These are phyloP conservation scores for Wakefieldia striispora DNA, from an alignment of 768 basidiomycete species.

Conservation along the genomic window DNA sequence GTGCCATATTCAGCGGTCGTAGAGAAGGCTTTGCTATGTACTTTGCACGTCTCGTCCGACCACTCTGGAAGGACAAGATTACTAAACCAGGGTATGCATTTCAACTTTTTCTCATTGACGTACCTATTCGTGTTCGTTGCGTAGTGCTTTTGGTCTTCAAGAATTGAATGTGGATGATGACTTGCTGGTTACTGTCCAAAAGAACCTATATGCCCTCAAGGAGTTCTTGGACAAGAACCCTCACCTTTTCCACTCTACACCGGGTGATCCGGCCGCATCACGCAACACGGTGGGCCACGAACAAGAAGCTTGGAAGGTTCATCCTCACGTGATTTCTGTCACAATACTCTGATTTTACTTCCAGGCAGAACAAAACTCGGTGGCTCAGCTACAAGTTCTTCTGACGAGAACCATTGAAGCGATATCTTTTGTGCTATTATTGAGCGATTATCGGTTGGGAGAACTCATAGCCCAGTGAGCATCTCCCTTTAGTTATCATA, in stretches of 20 bases:
- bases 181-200: constrained; percentile 66
- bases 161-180: constrained; percentile 64
- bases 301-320: constrained; percentile 88
- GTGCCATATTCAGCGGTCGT: constrained; percentile 79
- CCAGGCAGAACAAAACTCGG: constrained; percentile 79
- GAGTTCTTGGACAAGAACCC: constrained; percentile 79
- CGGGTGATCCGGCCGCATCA: constrained; percentile 60
- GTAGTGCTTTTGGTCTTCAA: constrained; percentile 45
- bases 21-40: constrained; percentile 87
- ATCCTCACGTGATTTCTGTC: constrained; percentile 3
- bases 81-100: constrained; percentile 56
- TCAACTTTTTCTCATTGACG: neutral
- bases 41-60: constrained; percentile 79
- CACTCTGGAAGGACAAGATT: constrained; percentile 84
- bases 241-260: constrained; percentile 81
- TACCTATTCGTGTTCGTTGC: neutral
- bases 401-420: constrained; percentile 89
- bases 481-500: neutral
- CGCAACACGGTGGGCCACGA: constrained; percentile 58
- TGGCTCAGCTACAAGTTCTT: constrained; percentile 72
- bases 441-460: constrained; percentile 87
- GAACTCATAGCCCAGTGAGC: constrained; percentile 81
- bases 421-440: constrained; percentile 86
- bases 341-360: constrained; percentile 12
- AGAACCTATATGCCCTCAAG: constrained; percentile 74